Percentiles rank a stretch among this genome's conserved stretches.
Conservation (phyloP, 768 basidiomycete species). For the Tylopilus plumbeoviolaceoides region DNA sequence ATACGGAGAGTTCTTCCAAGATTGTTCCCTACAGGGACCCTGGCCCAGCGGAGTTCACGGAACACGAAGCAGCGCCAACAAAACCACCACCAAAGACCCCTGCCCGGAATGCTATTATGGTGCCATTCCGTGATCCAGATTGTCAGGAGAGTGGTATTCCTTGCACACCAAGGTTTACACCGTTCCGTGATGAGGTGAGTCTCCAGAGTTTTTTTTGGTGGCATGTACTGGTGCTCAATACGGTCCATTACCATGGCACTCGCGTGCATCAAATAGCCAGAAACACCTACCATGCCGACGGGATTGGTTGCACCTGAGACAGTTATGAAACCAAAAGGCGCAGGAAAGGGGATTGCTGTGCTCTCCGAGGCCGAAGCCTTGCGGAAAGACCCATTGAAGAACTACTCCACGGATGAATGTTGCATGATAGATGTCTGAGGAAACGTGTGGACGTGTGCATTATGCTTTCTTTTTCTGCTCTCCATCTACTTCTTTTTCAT, state of each 20-base stretch:
- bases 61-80: conserved; percentile 24
- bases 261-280: conserved; percentile 15
- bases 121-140: conserved; percentile 39
- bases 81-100: conserved; percentile 34
- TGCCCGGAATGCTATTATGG: conserved; percentile 30
- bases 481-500: conserved; percentile 8
- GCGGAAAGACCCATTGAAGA: conserved; percentile 76
- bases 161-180: conserved; percentile 58
- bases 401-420: conserved; percentile 44
- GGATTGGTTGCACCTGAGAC: conserved; percentile 41
- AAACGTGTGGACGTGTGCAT: background rate
- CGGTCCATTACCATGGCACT: background rate
- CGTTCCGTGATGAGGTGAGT: conserved; percentile 70
- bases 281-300: conserved; percentile 23
- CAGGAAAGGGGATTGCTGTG: conserved; percentile 38
- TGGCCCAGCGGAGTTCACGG: conserved; percentile 36
- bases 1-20: conserved; percentile 41
- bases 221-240: conserved; percentile 5
- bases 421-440: conserved; percentile 22
- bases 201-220: conserved; percentile 5
- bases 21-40: conserved; percentile 68
- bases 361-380: conserved; percentile 73
- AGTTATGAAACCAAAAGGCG: conserved; percentile 65
- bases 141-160: conserved; percentile 28
- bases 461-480: conserved; percentile 6